phyloP scores from a whole-genome alignment of 352 stramenopile genomes.

The Phytophthora tentaculata region DNA sequence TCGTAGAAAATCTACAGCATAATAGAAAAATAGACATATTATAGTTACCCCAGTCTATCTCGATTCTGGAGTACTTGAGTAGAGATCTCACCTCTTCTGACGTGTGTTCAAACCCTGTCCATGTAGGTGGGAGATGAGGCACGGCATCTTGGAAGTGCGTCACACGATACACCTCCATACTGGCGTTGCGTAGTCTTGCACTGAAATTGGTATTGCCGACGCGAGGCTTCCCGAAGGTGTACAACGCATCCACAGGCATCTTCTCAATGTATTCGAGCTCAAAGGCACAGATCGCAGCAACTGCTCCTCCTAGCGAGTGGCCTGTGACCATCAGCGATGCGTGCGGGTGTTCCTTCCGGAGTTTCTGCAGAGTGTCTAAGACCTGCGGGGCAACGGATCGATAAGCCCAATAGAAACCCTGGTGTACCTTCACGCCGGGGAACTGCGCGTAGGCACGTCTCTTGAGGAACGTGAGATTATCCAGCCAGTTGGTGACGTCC shows the following conservation, averaged over 20 bases:
- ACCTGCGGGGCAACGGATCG: conserved; percentile 64
- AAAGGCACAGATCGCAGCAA: conserved; percentile 77
- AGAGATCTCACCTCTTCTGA: conserved; percentile 57
- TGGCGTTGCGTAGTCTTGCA: conserved; percentile 50
- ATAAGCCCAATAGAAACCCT: conserved; percentile 87
- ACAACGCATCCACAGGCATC: conserved; percentile 56
- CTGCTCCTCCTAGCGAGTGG: conserved; percentile 77
- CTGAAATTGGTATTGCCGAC: conserved; percentile 79
- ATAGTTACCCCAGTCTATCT: no score
- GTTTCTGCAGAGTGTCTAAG: conserved; percentile 35
- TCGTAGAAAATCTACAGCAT: conserved; percentile 79
- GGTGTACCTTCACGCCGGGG: conserved; percentile 68
- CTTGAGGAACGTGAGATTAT: conserved; percentile 88
- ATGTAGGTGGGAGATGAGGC: conserved; percentile 77
- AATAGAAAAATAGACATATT: no score
- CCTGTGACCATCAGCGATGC: conserved; percentile 69
- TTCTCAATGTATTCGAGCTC: conserved; percentile 72
- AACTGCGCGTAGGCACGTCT: conserved; percentile 66
- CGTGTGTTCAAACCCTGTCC: conserved; percentile 80
- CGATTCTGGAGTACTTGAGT: no score
- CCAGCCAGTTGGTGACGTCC: conserved; percentile 85
- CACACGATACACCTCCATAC: conserved; percentile 70
- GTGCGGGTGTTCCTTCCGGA: conserved; percentile 45
- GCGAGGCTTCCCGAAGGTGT: conserved; percentile 83
- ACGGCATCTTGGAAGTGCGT: conserved; percentile 85